Percentiles rank a stretch among this genome's conserved stretches.
phyloP scores from a whole-genome alignment of 2,329 filamentous ascomycete genomes.

The Emmonsia crescens region DNA sequence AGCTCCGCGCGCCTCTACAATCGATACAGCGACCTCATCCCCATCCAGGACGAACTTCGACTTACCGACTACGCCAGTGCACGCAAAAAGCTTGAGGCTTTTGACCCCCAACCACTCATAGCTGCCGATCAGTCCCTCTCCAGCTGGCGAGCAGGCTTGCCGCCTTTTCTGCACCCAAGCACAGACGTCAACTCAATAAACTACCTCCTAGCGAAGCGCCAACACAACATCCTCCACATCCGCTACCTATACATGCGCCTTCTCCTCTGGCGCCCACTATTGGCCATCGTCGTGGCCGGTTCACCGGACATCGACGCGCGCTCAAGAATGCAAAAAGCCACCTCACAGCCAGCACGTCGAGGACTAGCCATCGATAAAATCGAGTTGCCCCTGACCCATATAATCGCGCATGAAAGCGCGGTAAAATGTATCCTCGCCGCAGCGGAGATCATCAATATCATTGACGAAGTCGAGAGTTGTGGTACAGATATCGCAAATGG shows the following conservation, averaged over 20 bases:
- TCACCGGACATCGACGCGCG: constrained; percentile 6
- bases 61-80: constrained; percentile 10
- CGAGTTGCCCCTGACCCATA: constrained; percentile 8
- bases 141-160: constrained; percentile 18
- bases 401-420: constrained; percentile 8
- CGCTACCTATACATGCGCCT: constrained; percentile 18
- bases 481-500: background rate
- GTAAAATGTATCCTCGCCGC: constrained; percentile 12
- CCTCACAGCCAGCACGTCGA: background rate
- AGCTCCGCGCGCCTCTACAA: constrained; percentile 16
- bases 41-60: constrained; percentile 16
- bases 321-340: background rate
- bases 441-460: constrained; percentile 9
- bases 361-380: constrained; percentile 3
- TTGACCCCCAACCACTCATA: constrained; percentile 14
- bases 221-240: constrained; percentile 17
- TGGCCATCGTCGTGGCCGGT: constrained; percentile 10
- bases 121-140: constrained; percentile 14
- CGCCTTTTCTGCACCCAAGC: constrained; percentile 13
- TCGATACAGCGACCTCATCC: constrained; percentile 15
- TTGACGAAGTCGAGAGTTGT: background rate
- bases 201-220: constrained; percentile 15
- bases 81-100: constrained; percentile 15
- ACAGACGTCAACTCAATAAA: background rate
- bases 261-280: constrained; percentile 13